phyloP scores from a whole-genome alignment of 257 asterid genomes.

The Solanum phureja region DNA sequence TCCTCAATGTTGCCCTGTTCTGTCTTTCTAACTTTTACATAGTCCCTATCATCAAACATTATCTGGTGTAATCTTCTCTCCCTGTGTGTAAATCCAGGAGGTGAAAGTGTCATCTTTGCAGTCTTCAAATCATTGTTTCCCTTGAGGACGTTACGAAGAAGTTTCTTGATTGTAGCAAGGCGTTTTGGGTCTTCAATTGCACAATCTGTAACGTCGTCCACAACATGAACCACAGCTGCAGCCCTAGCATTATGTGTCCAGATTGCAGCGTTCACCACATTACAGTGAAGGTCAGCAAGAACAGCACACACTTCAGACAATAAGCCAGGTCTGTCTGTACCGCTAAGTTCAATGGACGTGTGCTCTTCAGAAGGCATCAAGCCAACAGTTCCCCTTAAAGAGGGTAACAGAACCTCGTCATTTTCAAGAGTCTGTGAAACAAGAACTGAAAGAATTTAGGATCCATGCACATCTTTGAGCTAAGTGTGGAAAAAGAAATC shows the following conservation, averaged over 20 bases:
- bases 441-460: neutral
- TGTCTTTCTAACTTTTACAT: constrained; percentile 29
- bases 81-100: constrained; percentile 57
- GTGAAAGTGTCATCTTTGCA: constrained; percentile 58
- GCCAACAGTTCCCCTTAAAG: constrained; percentile 52
- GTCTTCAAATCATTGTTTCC: constrained; percentile 44
- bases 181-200: constrained; percentile 56
- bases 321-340: constrained; percentile 76
- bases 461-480: neutral
- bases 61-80: constrained; percentile 83
- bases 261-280: constrained; percentile 64
- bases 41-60: constrained; percentile 79
- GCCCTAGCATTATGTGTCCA: constrained; percentile 81
- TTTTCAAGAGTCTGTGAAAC: constrained; percentile 51
- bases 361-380: constrained; percentile 57
- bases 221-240: constrained; percentile 72
- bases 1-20: constrained; percentile 18
- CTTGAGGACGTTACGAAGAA: constrained; percentile 46
- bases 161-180: constrained; percentile 40
- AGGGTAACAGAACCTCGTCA: constrained; percentile 35
- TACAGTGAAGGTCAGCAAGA: constrained; percentile 59
- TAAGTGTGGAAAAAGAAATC: neutral
- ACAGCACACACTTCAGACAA: constrained; percentile 75
- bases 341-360: constrained; percentile 63
- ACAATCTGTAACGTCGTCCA: constrained; percentile 35